Evolutionary conservation across 805 yeast genomes (phyloP), one percentile per base, ranked within the genome.

Genomic region (Schwanniomyces yamadae): DNA sequence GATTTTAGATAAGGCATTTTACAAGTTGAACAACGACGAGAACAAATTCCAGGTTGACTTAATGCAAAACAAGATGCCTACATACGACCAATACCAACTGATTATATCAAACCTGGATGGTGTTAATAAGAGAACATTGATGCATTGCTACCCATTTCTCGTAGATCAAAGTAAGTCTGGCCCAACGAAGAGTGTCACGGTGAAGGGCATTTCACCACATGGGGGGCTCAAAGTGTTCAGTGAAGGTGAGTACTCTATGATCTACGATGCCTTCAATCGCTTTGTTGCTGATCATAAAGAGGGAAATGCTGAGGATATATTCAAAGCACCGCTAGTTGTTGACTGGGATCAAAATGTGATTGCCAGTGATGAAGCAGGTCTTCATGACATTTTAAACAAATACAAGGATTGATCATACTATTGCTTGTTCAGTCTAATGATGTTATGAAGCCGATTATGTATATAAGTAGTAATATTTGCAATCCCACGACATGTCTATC

Each of bases 331-430:
- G 0, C 60, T 68, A 45, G 55, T 68, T n/a, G 59, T 67, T 23
- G 73, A 68, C 48, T 68, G 73, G 73, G 73, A 68, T 45, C 73
- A 68, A 46, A 57, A 62, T 44, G 29, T 60, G 33, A 56, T 66
- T 37, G 73, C 72, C 8, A 55, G 52, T 34, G 69, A 66, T 41
- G 69, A 59, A 41, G 37, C 38, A 8, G 59, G 63, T 1, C 51
- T 68, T 38, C 39, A 42, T 12, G 35, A 33, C 16, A 54, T 67
- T 17, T 57, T 66, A 43, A 39, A 46, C 11, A 63, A 62, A 43
- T 66, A 66, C 42, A 29, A 22, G 17, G 21, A 20, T 17, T 28
- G 30, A 20, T 6, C 18, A 8, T 27, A n/a, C n/a, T n/a, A n/a
- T n/a, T n/a, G n/a, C n/a, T n/a, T n/a, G n/a, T n/a, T n/a, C n/a